Evolutionary conservation across 108 stramenopile genomes (phyloP).

Genomic region (Bacterosira constricta): DNA sequence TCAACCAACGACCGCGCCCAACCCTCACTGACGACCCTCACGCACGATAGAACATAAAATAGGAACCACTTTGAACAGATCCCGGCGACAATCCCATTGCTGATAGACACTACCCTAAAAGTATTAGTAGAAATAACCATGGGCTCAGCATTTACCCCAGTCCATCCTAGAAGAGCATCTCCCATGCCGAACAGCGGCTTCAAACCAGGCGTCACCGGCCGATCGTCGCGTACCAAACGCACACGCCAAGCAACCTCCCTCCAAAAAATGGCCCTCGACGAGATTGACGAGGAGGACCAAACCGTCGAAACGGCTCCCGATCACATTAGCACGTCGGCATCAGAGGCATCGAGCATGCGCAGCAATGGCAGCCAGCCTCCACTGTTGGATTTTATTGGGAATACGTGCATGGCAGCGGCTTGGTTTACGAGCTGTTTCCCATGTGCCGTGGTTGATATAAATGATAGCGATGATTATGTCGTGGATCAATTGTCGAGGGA

Average conservation of each 20-base stretch:
- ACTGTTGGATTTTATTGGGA: constrained; percentile 31
- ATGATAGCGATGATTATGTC: constrained; percentile 24
- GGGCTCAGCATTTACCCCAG: neutral
- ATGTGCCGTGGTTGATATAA: constrained; percentile 42
- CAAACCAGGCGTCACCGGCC: neutral
- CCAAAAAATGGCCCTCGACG: neutral
- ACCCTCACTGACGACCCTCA: too few relatives aligned
- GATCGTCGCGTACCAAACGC: neutral
- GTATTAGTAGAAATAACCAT: neutral
- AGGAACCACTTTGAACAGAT: too few relatives aligned
- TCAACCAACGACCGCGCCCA: neutral
- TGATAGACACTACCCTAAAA: neutral
- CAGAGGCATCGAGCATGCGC: constrained; percentile 20
- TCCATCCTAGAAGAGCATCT: neutral
- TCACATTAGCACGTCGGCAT: constrained; percentile 22
- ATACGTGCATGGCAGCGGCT: constrained; percentile 30
- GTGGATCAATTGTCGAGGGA: constrained; percentile 21
- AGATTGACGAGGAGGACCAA: neutral
- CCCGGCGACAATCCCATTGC: too few relatives aligned
- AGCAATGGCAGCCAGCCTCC: constrained; percentile 30
- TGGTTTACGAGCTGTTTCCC: constrained; percentile 51
- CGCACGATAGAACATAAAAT: too few relatives aligned
- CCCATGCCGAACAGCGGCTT: neutral
- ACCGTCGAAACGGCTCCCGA: neutral
- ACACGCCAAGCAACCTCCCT: neutral